Conservation (phyloP, 805 yeast genomes). For the Limtongozyma cylindracea region DNA sequence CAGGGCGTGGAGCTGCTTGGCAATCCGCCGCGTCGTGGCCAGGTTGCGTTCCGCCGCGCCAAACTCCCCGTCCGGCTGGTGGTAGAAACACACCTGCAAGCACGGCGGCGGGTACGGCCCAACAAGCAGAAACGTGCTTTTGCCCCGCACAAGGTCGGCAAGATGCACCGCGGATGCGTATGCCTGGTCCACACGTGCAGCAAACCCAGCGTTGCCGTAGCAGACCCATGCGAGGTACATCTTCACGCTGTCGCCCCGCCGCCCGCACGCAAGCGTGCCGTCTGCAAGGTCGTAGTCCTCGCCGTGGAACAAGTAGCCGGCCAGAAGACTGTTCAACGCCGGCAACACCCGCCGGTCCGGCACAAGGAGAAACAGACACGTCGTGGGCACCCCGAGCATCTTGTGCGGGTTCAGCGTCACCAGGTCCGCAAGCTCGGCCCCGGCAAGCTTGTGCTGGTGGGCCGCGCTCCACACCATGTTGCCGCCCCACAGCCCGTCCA, state of each 20-base stretch:
- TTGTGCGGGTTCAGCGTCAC: conserved; percentile 72
- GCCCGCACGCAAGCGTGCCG: conserved; percentile 84
- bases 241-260: conserved; percentile 63
- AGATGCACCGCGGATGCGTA: conserved; percentile 38
- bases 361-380: conserved; percentile 46
- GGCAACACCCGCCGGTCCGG: conserved; percentile 46
- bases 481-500: conserved; percentile 88
- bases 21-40: conserved; percentile 31
- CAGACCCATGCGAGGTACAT: conserved; percentile 62
- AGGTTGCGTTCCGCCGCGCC: conserved; percentile 15
- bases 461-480: conserved; percentile 40
- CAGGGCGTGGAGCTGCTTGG: conserved; percentile 25
- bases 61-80: conserved; percentile 15
- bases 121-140: conserved; percentile 25
- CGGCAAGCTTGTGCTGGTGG: conserved; percentile 21
- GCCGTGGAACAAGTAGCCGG: conserved; percentile 62
- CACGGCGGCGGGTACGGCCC: conserved; percentile 37
- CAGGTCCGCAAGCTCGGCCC: conserved; percentile 44
- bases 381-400: conserved; percentile 69
- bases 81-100: conserved; percentile 66
- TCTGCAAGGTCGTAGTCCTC: conserved; percentile 60
- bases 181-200: conserved; percentile 46
- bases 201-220: conserved; percentile 48
- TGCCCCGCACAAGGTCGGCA: conserved; percentile 12
- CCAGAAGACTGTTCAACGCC: conserved; percentile 47